Evolutionary conservation across 805 yeast species (phyloP).

Genomic region (Myxozyma sirexii): DNA sequence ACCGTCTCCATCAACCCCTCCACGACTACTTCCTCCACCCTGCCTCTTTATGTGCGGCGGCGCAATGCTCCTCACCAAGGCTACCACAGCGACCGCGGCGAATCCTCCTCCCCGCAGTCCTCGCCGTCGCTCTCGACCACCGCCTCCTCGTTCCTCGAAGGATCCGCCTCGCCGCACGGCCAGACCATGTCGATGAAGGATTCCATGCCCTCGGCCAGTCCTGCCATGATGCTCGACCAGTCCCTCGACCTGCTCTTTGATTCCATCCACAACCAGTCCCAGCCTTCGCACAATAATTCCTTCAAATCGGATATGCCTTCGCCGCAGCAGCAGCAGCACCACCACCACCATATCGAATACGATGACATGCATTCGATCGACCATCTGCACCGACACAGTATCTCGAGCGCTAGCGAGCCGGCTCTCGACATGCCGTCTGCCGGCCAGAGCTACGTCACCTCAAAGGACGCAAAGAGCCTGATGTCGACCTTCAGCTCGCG

Average conservation of each 20-base stretch:
- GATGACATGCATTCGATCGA: too few relatives aligned
- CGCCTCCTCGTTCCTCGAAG: slow-evolving; percentile 7
- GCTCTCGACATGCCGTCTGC: not conserved
- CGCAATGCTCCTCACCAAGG: slow-evolving; percentile 2
- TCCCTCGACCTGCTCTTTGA: slow-evolving; percentile 1
- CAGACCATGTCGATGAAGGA: not conserved
- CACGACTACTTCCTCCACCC: not conserved
- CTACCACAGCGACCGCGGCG: slow-evolving; percentile 1
- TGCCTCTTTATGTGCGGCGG: slow-evolving; percentile 10
- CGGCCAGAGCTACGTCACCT: not conserved
- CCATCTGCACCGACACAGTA: not conserved
- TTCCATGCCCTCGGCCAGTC: not conserved
- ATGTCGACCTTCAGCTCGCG: slow-evolving; percentile 35
- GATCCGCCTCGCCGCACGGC: slow-evolving; percentile 6
- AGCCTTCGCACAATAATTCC: not conserved
- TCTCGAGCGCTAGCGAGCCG: not conserved
- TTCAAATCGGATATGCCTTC: not conserved
- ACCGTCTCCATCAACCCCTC: not conserved
- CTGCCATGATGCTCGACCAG: not conserved
- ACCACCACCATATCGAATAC: not conserved
- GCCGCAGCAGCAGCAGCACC: not conserved
- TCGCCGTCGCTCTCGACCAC: slow-evolving; percentile 7
- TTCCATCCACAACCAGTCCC: not conserved
- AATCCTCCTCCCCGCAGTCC: slow-evolving; percentile 13
- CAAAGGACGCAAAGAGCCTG: slow-evolving; percentile 15